phyloP scores from a whole-genome alignment of 768 basidiomycete genomes.

The Tylopilus cervinicoccineus region DNA sequence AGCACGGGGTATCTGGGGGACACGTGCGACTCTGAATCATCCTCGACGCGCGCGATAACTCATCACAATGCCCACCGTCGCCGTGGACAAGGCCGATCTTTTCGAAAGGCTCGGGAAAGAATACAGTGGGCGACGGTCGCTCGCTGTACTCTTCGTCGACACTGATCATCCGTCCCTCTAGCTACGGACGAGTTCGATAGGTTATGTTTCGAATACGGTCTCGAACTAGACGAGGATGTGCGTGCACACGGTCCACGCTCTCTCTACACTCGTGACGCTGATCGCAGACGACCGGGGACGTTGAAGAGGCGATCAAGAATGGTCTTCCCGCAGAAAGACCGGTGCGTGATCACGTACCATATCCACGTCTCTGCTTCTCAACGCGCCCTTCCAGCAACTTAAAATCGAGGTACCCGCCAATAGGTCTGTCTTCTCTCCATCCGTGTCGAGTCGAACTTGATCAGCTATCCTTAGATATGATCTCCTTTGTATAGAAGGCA shows the following conservation, averaged over 20 bases:
- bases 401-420: constrained; percentile 99
- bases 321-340: constrained; percentile 84
- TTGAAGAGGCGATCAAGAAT: constrained; percentile 76
- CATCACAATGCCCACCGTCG: constrained; percentile 81
- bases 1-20: constrained; percentile 20
- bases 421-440: constrained; percentile 44
- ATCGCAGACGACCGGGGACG: constrained; percentile 80
- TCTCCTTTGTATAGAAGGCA: constrained; percentile 94
- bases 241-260: constrained; percentile 25
- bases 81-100: constrained; percentile 94
- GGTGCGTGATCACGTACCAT: constrained; percentile 38
- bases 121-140: constrained; percentile 56
- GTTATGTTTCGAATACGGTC: constrained; percentile 94
- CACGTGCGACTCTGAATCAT: neutral
- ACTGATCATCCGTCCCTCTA: constrained; percentile 32
- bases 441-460: neutral
- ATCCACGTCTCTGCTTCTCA: constrained; percentile 8
- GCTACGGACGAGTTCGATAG: constrained; percentile 94
- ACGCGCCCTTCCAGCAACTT: constrained; percentile 60
- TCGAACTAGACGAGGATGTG: constrained; percentile 98
- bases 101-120: constrained; percentile 79
- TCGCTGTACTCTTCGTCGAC: constrained; percentile 3
- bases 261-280: neutral
- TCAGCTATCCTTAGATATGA: constrained; percentile 68
- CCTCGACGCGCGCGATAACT: no score